Evolutionary conservation across 805 yeast genomes (phyloP), one percentile per base, ranked within the genome.

Genomic region (Wickerhamiella shivajii): DNA sequence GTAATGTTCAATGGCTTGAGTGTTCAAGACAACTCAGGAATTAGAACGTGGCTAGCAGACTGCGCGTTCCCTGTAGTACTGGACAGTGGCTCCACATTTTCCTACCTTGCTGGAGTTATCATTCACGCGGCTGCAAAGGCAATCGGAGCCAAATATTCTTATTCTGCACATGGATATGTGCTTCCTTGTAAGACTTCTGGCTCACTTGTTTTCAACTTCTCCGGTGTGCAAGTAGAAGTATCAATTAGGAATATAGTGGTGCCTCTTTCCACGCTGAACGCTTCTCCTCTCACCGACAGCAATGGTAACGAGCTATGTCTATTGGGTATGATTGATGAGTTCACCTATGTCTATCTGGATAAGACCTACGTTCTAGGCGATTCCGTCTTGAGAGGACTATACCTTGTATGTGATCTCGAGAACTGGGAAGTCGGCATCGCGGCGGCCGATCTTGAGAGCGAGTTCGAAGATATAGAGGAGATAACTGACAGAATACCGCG

Each of bases 341-440:
- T 24, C 15, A 18, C 14, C 15, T 8, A 24, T 13, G 27, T 16
- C 5, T 14, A 51, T 46, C 38, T 28, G 50, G 18, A 23, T 39
- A 17, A 27, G 18, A 18, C n/a, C 27, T n/a, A 5, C 3, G 58
- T 73, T 33, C 56, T 77, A 25, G 87, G 85, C 8, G 83, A 74
- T 47, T 61, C 67, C 31, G 67, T 77, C 47, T 55, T 77, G 37
- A 61, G 78, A 36, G 63, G 67, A 25, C 75, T 75, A 3, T 78
- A 77, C 47, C 63, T 69, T 19, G 80, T 74, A 13, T 74, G 66
- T 50, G 77, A 77, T 49, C 55, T 74, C 32, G 78, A 72, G 19
- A 65, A 63, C 42, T 51, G 48, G 27, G 60, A 66, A 45, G 56
- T 77, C 22, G 69, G 75, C 1, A 42, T 77, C 35, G 81, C 75